Conservation (phyloP, 208 protist genomes). For the Acanthamoeba royreba region DNA sequence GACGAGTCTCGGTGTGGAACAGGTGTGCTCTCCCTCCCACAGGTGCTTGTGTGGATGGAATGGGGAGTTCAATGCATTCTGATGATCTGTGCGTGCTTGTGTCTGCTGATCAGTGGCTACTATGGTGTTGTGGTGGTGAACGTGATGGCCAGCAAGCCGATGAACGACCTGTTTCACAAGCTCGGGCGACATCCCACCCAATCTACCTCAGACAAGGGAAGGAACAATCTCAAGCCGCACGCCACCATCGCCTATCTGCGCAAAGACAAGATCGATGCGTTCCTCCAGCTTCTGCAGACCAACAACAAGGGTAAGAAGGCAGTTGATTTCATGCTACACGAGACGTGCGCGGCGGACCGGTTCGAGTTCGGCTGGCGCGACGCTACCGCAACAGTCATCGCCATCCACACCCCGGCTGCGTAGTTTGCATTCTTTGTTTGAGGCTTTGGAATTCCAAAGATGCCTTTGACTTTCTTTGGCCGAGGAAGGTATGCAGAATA, state of each 20-base stretch:
- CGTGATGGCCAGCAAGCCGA: not conserved
- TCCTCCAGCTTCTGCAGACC: not conserved
- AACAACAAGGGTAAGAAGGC: not conserved
- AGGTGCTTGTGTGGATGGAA: no score
- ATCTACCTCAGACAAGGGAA: not conserved
- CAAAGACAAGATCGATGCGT: not conserved
- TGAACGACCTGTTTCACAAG: not conserved
- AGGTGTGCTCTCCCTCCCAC: not conserved
- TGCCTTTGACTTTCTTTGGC: no score
- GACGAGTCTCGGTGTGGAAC: not conserved
- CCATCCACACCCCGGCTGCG: no score
- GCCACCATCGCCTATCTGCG: not conserved
- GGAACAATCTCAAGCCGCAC: not conserved
- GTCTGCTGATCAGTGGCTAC: not conserved
- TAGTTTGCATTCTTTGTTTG: no score
- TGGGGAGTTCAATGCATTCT: not conserved
- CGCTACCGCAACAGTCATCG: not conserved
- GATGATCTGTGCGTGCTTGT: not conserved
- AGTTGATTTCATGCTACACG: not conserved
- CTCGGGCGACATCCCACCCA: not conserved
- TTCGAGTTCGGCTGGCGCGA: not conserved
- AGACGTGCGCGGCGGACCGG: not conserved
- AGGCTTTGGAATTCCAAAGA: no score
- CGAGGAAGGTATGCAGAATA: no score
- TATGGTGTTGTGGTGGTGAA: not conserved